Evolutionary conservation across 2,329 filamentous ascomycete species (phyloP).

Genomic region (Calonectria leucothoes): DNA sequence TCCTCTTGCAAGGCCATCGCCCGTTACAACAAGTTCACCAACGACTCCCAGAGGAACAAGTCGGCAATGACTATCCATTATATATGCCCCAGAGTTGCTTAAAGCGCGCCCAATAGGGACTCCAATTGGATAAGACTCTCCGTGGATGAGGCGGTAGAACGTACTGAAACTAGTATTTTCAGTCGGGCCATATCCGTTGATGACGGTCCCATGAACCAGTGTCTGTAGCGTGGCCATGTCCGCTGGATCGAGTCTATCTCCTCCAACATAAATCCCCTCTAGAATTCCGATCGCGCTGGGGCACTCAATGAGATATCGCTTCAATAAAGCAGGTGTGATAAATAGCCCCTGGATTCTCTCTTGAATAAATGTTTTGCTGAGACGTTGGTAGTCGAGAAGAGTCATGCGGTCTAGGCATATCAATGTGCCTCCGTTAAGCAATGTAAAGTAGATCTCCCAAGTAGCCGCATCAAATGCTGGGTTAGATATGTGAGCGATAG

Average conservation of each 20-base stretch:
- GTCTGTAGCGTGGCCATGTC: no score
- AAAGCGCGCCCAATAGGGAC: neutral
- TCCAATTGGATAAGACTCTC: constrained; percentile 1
- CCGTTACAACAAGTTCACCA: constrained; percentile 43
- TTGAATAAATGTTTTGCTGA: neutral
- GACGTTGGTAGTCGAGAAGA: neutral
- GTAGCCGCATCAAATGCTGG: neutral
- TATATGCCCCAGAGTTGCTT: constrained; percentile 18
- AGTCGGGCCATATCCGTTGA: constrained; percentile 31
- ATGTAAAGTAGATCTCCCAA: neutral
- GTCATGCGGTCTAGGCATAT: neutral
- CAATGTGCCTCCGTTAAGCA: neutral
- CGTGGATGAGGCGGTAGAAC: neutral
- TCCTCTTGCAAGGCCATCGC: constrained; percentile 20
- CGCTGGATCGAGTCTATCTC: constrained; percentile 16
- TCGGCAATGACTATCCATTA: constrained; percentile 37
- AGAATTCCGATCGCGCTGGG: constrained; percentile 13
- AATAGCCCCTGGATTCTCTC: neutral
- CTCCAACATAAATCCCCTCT: constrained; percentile 27
- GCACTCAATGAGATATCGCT: constrained; percentile 27
- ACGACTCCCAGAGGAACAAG: constrained; percentile 40
- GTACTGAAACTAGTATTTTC: constrained; percentile 11
- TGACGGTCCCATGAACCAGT: no score
- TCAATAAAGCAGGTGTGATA: constrained; percentile 32
- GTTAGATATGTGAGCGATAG: neutral